Conservation (phyloP, 2,329 filamentous ascomycete species). For the Colletotrichum theobromicola region DNA sequence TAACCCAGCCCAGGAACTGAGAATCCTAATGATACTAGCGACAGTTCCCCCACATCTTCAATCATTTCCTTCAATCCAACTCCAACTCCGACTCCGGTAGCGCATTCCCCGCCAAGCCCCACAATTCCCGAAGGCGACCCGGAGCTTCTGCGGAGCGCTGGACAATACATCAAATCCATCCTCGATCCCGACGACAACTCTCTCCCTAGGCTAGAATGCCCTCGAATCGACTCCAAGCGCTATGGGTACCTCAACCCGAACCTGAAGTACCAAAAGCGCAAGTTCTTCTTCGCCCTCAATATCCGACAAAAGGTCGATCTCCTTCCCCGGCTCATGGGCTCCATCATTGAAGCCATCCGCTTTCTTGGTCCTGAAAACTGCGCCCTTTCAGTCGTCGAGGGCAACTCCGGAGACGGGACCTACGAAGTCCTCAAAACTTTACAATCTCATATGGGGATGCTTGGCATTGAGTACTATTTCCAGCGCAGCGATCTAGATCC, state of each 20-base stretch:
- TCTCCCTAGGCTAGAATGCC: conserved; percentile 33
- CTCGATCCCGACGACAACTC: conserved; percentile 27
- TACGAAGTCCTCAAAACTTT: conserved; percentile 52
- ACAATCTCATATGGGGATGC: conserved; percentile 37
- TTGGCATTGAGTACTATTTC: conserved; percentile 48
- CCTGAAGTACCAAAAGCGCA: conserved; percentile 13
- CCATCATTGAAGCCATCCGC: conserved; percentile 52
- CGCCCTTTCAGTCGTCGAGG: conserved; percentile 60
- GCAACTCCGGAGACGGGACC: conserved; percentile 60
- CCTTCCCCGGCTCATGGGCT: conserved; percentile 56
- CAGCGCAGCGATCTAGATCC: conserved; percentile 49
- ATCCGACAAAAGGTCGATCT: conserved; percentile 48
- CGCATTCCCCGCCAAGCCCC: neutral
- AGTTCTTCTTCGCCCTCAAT: conserved; percentile 60
- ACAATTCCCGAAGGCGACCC: neutral
- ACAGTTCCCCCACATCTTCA: neutral
- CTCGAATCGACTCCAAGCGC: conserved; percentile 22
- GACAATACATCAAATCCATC: conserved; percentile 32
- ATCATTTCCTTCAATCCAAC: neutral
- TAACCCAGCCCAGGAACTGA: too few species aligned
- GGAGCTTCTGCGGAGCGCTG: neutral
- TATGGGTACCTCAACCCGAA: conserved; percentile 24
- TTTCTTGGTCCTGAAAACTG: conserved; percentile 57
- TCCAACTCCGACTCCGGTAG: neutral
- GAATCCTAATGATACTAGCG: too few species aligned